Evolutionary conservation across 2,329 filamentous ascomycete genomes (phyloP).

Genomic region (Botrytis fabae): DNA sequence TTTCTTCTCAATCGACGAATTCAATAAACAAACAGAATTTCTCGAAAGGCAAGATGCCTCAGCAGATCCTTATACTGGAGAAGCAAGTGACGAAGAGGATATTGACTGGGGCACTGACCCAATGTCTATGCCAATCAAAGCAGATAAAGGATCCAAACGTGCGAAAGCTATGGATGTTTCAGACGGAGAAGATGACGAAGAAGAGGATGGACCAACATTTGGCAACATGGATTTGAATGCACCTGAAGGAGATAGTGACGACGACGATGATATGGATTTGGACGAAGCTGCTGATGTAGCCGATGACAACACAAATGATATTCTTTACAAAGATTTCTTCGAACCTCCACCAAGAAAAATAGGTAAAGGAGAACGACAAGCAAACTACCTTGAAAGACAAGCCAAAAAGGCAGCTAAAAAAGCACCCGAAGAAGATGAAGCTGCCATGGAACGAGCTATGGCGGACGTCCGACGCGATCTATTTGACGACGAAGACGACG

Average conservation of each 20-base stretch:
- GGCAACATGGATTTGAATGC: conserved; percentile 74
- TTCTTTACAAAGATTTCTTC: conserved; percentile 94
- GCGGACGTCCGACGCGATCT: conserved; percentile 84
- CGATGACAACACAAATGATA: conserved; percentile 75
- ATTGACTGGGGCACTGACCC: conserved; percentile 87
- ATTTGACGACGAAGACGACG: conserved; percentile 73
- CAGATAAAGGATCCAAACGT: conserved; percentile 38
- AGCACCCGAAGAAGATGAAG: conserved; percentile 53
- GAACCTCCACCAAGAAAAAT: conserved; percentile 76
- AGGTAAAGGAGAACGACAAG: conserved; percentile 52
- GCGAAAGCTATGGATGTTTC: conserved; percentile 40
- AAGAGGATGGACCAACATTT: conserved; percentile 82
- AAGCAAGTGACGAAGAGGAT: conserved; percentile 79
- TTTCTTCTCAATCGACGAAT: conserved; percentile 96
- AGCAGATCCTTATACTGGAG: conserved; percentile 73
- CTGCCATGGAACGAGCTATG: conserved; percentile 80
- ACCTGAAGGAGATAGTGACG: conserved; percentile 68
- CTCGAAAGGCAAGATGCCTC: conserved; percentile 82
- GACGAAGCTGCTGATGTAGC: conserved; percentile 57
- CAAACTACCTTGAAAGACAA: conserved; percentile 43
- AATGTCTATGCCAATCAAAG: conserved; percentile 46
- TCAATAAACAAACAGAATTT: conserved; percentile 90
- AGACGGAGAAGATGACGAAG: conserved; percentile 48
- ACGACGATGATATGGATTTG: conserved; percentile 51
- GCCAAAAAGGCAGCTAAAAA: conserved; percentile 45